phyloP scores from a whole-genome alignment of 2,329 filamentous ascomycete species.

The Nectriaceae sp. region DNA sequence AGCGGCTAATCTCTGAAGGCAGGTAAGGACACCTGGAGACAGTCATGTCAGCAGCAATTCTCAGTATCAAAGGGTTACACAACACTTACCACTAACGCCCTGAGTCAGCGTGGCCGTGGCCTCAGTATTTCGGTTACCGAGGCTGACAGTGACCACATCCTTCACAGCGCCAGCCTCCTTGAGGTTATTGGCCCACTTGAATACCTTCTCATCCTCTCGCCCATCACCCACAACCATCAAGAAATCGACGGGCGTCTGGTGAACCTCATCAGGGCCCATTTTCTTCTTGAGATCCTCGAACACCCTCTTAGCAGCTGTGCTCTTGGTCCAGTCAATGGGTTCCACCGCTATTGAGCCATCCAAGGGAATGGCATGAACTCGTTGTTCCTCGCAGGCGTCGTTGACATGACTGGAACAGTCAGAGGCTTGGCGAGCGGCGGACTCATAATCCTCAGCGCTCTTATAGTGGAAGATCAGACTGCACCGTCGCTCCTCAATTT shows the following conservation, averaged over 20 bases:
- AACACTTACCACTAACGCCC: slow-evolving; percentile 78
- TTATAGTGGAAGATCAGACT: slow-evolving; percentile 91
- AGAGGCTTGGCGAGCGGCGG: slow-evolving; percentile 76
- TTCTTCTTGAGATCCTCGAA: slow-evolving; percentile 58
- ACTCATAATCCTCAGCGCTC: slow-evolving; percentile 73
- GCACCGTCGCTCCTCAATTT: slow-evolving; percentile 89
- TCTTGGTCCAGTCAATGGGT: slow-evolving; percentile 84
- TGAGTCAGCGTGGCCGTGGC: slow-evolving; percentile 84
- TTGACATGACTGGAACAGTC: slow-evolving; percentile 96
- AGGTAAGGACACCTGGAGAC: slow-evolving; percentile 41
- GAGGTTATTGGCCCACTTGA: slow-evolving; percentile 88
- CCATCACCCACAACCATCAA: slow-evolving; percentile 88
- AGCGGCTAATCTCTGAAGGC: slow-evolving; percentile 44
- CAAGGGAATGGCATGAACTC: slow-evolving; percentile 79
- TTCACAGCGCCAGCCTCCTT: slow-evolving; percentile 58
- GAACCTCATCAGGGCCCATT: slow-evolving; percentile 29
- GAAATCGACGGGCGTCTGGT: slow-evolving; percentile 69
- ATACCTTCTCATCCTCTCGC: slow-evolving; percentile 90
- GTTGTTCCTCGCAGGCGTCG: slow-evolving; percentile 81
- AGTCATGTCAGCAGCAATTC: slow-evolving; percentile 1
- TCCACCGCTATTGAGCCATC: slow-evolving; percentile 84
- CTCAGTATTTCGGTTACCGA: slow-evolving; percentile 86
- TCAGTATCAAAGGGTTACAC: background rate
- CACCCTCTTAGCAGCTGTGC: slow-evolving; percentile 75
- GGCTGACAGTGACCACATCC: slow-evolving; percentile 80